These are phyloP conservation scores for Pleurotus tuoliensis DNA, from an alignment of 768 basidiomycete genomes.

Conservation along the genomic window DNA sequence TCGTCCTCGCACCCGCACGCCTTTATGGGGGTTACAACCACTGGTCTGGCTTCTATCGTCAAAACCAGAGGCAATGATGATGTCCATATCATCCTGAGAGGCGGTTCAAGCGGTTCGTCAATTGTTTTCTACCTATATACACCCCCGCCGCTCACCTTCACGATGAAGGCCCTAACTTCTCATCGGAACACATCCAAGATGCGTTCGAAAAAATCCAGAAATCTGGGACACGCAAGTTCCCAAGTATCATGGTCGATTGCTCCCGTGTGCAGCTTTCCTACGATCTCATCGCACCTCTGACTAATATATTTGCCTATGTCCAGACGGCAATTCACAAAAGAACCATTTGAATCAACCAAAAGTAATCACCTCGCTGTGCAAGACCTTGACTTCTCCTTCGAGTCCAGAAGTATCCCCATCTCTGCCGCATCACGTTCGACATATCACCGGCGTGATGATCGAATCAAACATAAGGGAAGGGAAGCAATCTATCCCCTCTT, in stretches of 20 bases:
- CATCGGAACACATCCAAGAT: constrained; percentile 69
- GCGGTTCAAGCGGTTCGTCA: constrained; percentile 87
- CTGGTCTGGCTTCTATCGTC: not conserved
- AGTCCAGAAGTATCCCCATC: too few species aligned
- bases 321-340: constrained; percentile 36
- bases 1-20: constrained; percentile 4
- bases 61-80: constrained; percentile 73
- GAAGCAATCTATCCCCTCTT: constrained; percentile 75
- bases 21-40: constrained; percentile 21
- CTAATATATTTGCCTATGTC: constrained; percentile 47
- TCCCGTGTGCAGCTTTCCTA: constrained; percentile 39
- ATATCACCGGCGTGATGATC: constrained; percentile 93
- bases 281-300: not conserved
- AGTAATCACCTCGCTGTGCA: constrained; percentile 31
- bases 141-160: too few species aligned
- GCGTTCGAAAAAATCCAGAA: constrained; percentile 87
- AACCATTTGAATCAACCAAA: constrained; percentile 66
- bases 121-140: too few species aligned
- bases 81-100: constrained; percentile 93
- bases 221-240: constrained; percentile 13
- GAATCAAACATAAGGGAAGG: constrained; percentile 90
- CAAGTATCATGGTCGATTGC: constrained; percentile 69
- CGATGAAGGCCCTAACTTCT: constrained; percentile 1
- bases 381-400: not conserved
- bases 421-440: constrained; percentile 9